A percentile compares a stretch with the other conserved stretches of the same genome.
These are phyloP conservation scores for Trichoderma endophyticum DNA, from an alignment of 2,329 filamentous ascomycete species.

Conservation along the genomic window DNA sequence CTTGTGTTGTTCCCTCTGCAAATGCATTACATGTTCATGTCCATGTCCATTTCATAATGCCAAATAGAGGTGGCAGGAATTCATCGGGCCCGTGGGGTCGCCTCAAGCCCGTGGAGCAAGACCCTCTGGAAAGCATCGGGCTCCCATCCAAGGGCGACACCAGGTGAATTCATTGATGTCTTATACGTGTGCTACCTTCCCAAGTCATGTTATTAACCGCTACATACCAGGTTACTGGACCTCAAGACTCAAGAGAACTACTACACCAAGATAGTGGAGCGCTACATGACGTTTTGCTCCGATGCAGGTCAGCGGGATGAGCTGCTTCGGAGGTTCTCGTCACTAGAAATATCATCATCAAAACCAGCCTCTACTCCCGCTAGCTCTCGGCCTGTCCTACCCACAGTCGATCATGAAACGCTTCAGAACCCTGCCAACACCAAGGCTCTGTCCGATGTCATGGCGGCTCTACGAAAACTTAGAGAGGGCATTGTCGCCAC, in stretches of 20 bases:
- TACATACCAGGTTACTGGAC: constrained; percentile 60
- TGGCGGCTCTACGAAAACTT: constrained; percentile 85
- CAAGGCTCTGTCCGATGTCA: constrained; percentile 67
- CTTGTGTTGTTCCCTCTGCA: not conserved
- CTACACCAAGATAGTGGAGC: constrained; percentile 81
- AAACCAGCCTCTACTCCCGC: not conserved
- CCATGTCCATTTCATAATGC: constrained; percentile 23
- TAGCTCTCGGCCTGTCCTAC: not conserved
- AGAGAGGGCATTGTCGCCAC: constrained; percentile 84
- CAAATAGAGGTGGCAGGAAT: constrained; percentile 31
- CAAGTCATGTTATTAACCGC: not conserved
- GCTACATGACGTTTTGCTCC: constrained; percentile 87
- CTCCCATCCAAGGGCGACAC: constrained; percentile 89
- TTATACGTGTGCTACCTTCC: not conserved
- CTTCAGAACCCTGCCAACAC: constrained; percentile 39
- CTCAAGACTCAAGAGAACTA: constrained; percentile 78
- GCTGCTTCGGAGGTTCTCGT: constrained; percentile 71
- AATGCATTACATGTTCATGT: not conserved
- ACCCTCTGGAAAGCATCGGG: constrained; percentile 77
- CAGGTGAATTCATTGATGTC: constrained; percentile 50
- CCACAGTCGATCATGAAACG: constrained; percentile 2
- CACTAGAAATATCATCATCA: constrained; percentile 42
- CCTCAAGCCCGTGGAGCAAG: constrained; percentile 69
- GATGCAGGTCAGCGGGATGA: constrained; percentile 67
- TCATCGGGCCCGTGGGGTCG: constrained; percentile 62